A percentile compares a stretch with the other conserved stretches of the same genome.
Conservation (phyloP, 169 alveolate genomes). For the Blepharisma undulans region DNA sequence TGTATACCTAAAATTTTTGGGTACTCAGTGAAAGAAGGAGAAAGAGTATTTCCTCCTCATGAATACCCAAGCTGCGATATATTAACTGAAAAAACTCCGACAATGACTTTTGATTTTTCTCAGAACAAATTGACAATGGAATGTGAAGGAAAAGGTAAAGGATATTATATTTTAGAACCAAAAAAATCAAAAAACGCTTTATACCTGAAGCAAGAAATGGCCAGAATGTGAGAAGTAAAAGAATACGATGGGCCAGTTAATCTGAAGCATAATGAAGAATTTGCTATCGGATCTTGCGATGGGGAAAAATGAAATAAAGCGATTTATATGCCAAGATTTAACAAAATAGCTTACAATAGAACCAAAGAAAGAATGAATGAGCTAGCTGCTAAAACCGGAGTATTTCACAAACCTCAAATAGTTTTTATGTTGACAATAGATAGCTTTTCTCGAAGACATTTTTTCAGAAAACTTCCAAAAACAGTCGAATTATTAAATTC, state of each 20-base stretch:
- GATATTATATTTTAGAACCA: slow-evolving; percentile 19
- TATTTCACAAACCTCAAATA: slow-evolving; percentile 9
- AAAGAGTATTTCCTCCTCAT: slow-evolving; percentile 6
- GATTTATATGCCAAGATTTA: slow-evolving; percentile 1
- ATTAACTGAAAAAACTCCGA: not conserved
- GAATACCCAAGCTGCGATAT: slow-evolving; percentile 3
- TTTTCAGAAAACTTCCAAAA: slow-evolving; percentile 39
- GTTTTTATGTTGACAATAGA: slow-evolving; percentile 17
- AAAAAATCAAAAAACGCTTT: not conserved
- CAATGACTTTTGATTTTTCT: not conserved
- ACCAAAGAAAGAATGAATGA: not conserved
- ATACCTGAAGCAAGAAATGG: not conserved
- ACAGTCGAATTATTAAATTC: slow-evolving; percentile 2
- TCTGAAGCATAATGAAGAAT: not conserved
- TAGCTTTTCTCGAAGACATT: slow-evolving; percentile 25
- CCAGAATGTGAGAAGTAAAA: not conserved
- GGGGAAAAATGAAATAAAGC: not conserved
- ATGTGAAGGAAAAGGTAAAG: not conserved
- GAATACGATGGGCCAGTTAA: not conserved
- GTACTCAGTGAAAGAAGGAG: no score
- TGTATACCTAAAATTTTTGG: slow-evolving; percentile 24
- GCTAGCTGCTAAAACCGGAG: not conserved
- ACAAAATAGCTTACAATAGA: not conserved
- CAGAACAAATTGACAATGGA: slow-evolving; percentile 3
- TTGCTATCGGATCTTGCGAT: not conserved